Evolutionary conservation across 1,139 yeast species (phyloP).

Genomic region (Suhomyces chickasaworum): DNA sequence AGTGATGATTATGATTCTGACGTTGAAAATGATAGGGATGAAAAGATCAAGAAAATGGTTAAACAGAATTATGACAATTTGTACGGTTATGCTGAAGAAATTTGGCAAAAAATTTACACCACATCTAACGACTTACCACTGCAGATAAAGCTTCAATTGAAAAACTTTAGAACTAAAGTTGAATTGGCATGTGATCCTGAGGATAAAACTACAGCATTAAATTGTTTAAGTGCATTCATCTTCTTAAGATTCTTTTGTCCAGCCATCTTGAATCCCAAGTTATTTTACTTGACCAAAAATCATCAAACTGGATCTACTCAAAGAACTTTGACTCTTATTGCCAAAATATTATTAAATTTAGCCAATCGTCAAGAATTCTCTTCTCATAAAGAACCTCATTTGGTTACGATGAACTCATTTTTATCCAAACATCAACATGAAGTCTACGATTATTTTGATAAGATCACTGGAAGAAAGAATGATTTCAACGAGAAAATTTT

Average conservation of each 20-base stretch:
- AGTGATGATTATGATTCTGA: slow-evolving; percentile 36
- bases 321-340: slow-evolving; percentile 75
- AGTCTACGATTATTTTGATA: slow-evolving; percentile 66
- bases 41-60: slow-evolving; percentile 34
- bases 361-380: slow-evolving; percentile 77
- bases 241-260: slow-evolving; percentile 90
- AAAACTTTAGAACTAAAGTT: slow-evolving; percentile 58
- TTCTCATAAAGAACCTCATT: slow-evolving; percentile 78
- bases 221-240: slow-evolving; percentile 80
- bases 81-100: slow-evolving; percentile 54
- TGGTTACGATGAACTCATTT: slow-evolving; percentile 70
- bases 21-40: slow-evolving; percentile 33
- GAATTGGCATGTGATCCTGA: slow-evolving; percentile 63
- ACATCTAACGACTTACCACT: slow-evolving; percentile 79
- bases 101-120: slow-evolving; percentile 72
- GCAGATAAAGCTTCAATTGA: slow-evolving; percentile 62
- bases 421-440: slow-evolving; percentile 59
- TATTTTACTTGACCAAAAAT: slow-evolving; percentile 68
- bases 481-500: slow-evolving; percentile 64
- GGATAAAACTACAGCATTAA: slow-evolving; percentile 56
- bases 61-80: slow-evolving; percentile 57
- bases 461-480: slow-evolving; percentile 67
- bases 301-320: slow-evolving; percentile 75
- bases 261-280: slow-evolving; percentile 83
- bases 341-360: slow-evolving; percentile 79